phyloP scores from a whole-genome alignment of 139 green algal genomes.

The Chlamydomonas sphaeroides region DNA sequence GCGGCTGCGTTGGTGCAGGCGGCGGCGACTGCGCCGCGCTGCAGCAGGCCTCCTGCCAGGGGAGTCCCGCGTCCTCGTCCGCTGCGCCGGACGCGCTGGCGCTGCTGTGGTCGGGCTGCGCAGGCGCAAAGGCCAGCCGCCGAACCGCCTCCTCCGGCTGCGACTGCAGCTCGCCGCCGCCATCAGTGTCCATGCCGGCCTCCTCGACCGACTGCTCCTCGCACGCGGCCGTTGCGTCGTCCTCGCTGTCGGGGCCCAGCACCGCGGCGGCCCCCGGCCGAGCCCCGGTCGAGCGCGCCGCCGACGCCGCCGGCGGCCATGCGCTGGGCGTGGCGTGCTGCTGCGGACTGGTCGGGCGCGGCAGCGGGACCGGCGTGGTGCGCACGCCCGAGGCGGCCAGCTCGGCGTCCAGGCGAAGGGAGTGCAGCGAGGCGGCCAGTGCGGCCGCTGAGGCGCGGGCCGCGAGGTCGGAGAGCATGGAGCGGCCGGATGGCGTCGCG shows the following conservation, averaged over 20 bases:
- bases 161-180: too few species aligned
- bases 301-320: background rate
- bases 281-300: background rate
- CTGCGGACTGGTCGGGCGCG: too few species aligned
- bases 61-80: background rate
- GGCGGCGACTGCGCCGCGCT: background rate
- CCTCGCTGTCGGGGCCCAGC: too few species aligned
- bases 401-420: background rate
- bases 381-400: background rate
- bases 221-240: too few species aligned
- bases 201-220: too few species aligned
- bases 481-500: background rate
- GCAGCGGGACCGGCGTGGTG: too few species aligned
- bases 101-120: too few species aligned
- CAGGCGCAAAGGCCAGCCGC: background rate
- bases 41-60: background rate
- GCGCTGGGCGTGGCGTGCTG: background rate
- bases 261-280: too few species aligned
- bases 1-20: too few species aligned
- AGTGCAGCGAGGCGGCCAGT: background rate
- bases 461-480: background rate
- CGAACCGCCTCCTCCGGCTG: background rate
- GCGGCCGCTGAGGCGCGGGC: background rate
- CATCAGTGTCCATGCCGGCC: too few species aligned
- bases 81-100: too few species aligned